Evolutionary conservation across 371 early-diverging fungal species (phyloP).

Genomic region (Rhizopus microsporus): DNA sequence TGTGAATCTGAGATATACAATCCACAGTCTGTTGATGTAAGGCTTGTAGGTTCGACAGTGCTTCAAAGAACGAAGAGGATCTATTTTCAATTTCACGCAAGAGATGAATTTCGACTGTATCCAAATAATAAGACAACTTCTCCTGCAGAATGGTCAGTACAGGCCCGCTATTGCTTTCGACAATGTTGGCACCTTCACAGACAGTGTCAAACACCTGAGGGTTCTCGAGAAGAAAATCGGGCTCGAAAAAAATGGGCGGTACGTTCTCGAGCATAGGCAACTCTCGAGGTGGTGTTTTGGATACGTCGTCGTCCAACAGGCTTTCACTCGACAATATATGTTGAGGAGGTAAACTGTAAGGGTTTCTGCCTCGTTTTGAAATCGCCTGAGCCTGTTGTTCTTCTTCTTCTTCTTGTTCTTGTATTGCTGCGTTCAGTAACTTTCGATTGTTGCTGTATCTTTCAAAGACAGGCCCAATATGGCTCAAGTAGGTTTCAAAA

Average conservation of each 20-base stretch:
- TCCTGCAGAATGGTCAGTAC: slow-evolving; percentile 79
- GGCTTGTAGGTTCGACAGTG: slow-evolving; percentile 86
- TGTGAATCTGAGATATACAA: slow-evolving; percentile 82
- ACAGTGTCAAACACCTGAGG: slow-evolving; percentile 88
- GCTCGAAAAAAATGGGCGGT: slow-evolving; percentile 84
- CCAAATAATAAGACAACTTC: slow-evolving; percentile 85
- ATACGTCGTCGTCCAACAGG: slow-evolving; percentile 36
- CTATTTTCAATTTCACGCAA: slow-evolving; percentile 88
- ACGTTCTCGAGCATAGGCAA: slow-evolving; percentile 76
- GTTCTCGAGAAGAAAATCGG: slow-evolving; percentile 82
- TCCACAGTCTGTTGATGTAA: slow-evolving; percentile 86
- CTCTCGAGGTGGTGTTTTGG: slow-evolving; percentile 37
- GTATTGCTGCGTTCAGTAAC: slow-evolving; percentile 16
- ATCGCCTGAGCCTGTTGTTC: slow-evolving; percentile 8
- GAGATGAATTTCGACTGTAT: slow-evolving; percentile 90
- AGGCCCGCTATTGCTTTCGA: slow-evolving; percentile 40
- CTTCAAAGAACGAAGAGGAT: slow-evolving; percentile 91
- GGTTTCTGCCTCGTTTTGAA: slow-evolving; percentile 50
- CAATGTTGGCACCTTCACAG: slow-evolving; percentile 62
- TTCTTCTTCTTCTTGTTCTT: slow-evolving; percentile 6
- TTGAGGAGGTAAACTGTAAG: slow-evolving; percentile 62
- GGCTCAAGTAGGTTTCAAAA: slow-evolving; percentile 68
- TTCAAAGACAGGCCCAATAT: slow-evolving; percentile 63
- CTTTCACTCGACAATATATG: slow-evolving; percentile 48
- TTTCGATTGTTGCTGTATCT: slow-evolving; percentile 57